Evolutionary conservation across 768 basidiomycete species (phyloP).

Genomic region (Sporobolomyces roseus): DNA sequence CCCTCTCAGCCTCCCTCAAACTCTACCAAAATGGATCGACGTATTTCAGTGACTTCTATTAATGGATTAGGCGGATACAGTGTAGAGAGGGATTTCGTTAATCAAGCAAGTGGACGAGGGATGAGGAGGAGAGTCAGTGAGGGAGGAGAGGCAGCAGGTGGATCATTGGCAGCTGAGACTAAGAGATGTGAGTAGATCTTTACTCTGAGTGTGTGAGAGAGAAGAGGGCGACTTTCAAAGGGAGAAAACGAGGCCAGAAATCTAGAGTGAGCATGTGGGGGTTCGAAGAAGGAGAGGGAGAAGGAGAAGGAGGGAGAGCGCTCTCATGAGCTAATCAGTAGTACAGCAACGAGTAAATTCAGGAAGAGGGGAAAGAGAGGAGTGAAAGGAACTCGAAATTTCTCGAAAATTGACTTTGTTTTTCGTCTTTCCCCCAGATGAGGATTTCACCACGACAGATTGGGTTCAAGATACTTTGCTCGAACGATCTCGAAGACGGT

Average conservation of each 20-base stretch:
- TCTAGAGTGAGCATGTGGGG: too few relatives aligned
- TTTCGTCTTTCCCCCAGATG: constrained; percentile 7
- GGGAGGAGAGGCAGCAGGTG: not conserved
- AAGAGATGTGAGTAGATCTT: constrained; percentile 24
- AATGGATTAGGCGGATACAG: constrained; percentile 1
- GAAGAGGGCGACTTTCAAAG: too few relatives aligned
- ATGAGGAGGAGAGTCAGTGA: not conserved
- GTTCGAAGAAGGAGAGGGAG: too few relatives aligned
- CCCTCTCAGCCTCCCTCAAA: not conserved
- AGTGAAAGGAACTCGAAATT: too few relatives aligned
- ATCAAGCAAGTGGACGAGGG: not conserved
- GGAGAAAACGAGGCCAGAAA: too few relatives aligned
- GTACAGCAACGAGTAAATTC: too few relatives aligned
- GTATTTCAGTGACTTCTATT: not conserved
- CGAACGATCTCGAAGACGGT: constrained; percentile 74
- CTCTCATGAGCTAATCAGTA: too few relatives aligned
- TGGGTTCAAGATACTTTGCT: constrained; percentile 95
- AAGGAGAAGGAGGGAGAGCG: too few relatives aligned
- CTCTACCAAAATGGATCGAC: not conserved
- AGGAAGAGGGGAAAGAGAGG: not conserved
- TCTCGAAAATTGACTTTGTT: not conserved
- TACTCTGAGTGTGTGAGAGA: too few relatives aligned
- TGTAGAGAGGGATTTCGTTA: constrained; percentile 1
- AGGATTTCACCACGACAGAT: constrained; percentile 53
- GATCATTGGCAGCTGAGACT: constrained; percentile 12